A percentile compares a stretch with the other conserved stretches of the same genome.
Evolutionary conservation across 768 basidiomycete species (phyloP).

Genomic region (Scleroderma bovista): DNA sequence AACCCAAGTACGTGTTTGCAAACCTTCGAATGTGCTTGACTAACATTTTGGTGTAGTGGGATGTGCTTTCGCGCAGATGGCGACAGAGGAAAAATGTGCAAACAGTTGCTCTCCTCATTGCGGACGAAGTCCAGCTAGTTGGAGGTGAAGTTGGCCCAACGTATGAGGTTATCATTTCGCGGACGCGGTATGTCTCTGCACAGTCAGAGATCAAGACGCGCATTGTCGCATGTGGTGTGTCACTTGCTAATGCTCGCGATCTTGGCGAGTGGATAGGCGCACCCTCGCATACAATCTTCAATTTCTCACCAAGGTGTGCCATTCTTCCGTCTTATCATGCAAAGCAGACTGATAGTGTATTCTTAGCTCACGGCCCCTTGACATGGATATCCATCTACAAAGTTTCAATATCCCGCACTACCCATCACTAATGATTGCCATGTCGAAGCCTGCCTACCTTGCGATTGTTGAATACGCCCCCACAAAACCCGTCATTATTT

Average conservation of each 20-base stretch:
- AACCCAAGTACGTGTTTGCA: slow-evolving; percentile 53
- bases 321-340: neutral
- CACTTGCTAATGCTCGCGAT: slow-evolving; percentile 92
- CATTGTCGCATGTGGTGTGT: slow-evolving; percentile 92
- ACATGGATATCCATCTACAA: slow-evolving; percentile 96
- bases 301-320: slow-evolving; percentile 84
- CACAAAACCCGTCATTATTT: slow-evolving; percentile 82
- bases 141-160: slow-evolving; percentile 95
- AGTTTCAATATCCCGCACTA: slow-evolving; percentile 96
- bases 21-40: neutral
- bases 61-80: slow-evolving; percentile 91
- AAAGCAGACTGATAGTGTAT: slow-evolving; percentile 3
- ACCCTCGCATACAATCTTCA: slow-evolving; percentile 91
- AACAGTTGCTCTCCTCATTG: slow-evolving; percentile 86
- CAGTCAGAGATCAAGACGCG: slow-evolving; percentile 91
- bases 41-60: slow-evolving; percentile 59
- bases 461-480: slow-evolving; percentile 85
- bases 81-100: slow-evolving; percentile 96
- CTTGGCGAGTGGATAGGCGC: slow-evolving; percentile 98
- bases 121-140: slow-evolving; percentile 92
- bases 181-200: slow-evolving; percentile 93
- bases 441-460: slow-evolving; percentile 98
- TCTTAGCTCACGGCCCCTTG: slow-evolving; percentile 87
- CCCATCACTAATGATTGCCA: slow-evolving; percentile 96
- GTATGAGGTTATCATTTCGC: slow-evolving; percentile 92